These are phyloP conservation scores for Lodderomyces parapsilosis DNA, from an alignment of 1,139 yeast species.

Conservation along the genomic window DNA sequence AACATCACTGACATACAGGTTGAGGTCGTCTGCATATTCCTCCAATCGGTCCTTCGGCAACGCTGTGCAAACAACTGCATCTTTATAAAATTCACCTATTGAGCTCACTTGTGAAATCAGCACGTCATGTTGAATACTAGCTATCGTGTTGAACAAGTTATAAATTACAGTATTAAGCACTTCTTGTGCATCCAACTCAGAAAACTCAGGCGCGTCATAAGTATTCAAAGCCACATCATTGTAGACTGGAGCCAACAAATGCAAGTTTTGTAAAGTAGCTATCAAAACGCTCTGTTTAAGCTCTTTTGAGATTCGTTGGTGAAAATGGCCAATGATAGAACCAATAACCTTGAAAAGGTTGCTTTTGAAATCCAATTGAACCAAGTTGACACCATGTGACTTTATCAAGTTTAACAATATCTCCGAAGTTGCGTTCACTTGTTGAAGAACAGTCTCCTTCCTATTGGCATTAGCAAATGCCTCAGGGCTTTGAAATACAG, in stretches of 20 bases:
- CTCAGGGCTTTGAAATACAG: conserved; percentile 54
- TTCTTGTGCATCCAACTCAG: conserved; percentile 19
- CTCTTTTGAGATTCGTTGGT: conserved; percentile 25
- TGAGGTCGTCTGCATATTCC: conserved; percentile 53
- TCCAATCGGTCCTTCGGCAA: conserved; percentile 29
- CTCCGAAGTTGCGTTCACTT: conserved; percentile 21
- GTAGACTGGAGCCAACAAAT: conserved; percentile 17
- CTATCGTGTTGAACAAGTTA: conserved; percentile 26
- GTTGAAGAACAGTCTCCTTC: conserved; percentile 28
- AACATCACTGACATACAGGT: conserved; percentile 68
- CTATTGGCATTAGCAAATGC: conserved; percentile 37
- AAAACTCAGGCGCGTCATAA: conserved; percentile 6
- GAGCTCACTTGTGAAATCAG: conserved; percentile 16
- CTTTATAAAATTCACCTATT: conserved; percentile 19
- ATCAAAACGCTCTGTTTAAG: conserved; percentile 19
- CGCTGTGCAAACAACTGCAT: conserved; percentile 24
- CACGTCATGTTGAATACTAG: conserved; percentile 28
- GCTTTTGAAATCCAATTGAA: conserved; percentile 24
- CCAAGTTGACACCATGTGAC: conserved; percentile 18
- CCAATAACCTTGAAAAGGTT: conserved; percentile 30
- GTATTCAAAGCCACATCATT: conserved; percentile 14
- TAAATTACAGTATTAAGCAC: conserved; percentile 15
- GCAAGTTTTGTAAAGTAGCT: conserved; percentile 23
- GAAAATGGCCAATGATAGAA: conserved; percentile 31
- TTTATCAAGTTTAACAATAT: conserved; percentile 21